These are phyloP conservation scores for Phallus indusiatus DNA, from an alignment of 768 basidiomycete genomes.

Conservation along the genomic window DNA sequence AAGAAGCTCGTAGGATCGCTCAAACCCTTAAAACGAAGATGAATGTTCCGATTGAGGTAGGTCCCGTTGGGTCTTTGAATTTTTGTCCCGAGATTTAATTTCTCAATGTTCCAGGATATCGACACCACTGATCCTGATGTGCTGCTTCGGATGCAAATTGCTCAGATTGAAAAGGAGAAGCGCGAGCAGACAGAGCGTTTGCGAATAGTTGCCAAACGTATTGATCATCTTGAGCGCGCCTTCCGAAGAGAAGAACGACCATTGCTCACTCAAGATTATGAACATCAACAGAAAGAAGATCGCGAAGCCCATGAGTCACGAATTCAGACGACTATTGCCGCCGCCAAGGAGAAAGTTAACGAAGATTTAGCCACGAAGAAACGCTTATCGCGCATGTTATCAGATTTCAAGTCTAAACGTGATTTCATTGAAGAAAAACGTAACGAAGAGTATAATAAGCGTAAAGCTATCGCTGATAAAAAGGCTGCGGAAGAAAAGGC, in stretches of 20 bases:
- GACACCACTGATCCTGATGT: conserved; percentile 78
- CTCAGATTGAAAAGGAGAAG: conserved; percentile 96
- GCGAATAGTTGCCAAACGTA: conserved; percentile 75
- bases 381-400: conserved; percentile 61
- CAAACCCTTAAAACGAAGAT: conserved; percentile 69
- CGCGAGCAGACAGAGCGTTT: conserved; percentile 74
- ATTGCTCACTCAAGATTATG: conserved; percentile 78
- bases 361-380: conserved; percentile 67
- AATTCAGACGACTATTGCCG: conserved; percentile 48
- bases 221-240: conserved; percentile 93
- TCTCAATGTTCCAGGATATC: conserved; percentile 44
- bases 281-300: conserved; percentile 73
- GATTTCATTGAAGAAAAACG: conserved; percentile 47
- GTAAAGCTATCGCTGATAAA: conserved; percentile 42
- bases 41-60: conserved; percentile 62
- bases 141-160: conserved; percentile 83
- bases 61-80: conserved; percentile 17
- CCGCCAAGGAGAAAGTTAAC: conserved; percentile 46
- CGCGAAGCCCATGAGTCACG: conserved; percentile 54
- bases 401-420: conserved; percentile 52
- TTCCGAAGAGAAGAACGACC: conserved; percentile 90
- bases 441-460: conserved; percentile 55
- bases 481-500: conserved; percentile 83
- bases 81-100: neutral
- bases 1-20: conserved; percentile 85